These are phyloP conservation scores for Hypsizygus ulmarius DNA, from an alignment of 1,284 basidiomycete genomes.

Conservation along the genomic window DNA sequence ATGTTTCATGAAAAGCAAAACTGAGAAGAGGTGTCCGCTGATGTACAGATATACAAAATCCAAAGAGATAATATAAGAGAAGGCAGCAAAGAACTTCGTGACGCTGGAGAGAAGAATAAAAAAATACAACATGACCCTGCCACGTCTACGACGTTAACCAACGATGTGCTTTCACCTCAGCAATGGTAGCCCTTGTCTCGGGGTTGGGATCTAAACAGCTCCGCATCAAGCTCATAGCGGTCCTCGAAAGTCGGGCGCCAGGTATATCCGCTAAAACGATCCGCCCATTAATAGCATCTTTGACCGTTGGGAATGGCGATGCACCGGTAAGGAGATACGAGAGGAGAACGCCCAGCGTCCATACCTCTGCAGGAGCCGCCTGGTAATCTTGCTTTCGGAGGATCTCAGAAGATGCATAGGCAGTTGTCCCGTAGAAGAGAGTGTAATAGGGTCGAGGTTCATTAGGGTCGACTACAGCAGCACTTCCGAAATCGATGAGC, in stretches of 20 bases:
- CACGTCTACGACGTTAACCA: slow-evolving; percentile 50
- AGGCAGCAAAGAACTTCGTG: background rate
- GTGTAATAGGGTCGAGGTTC: slow-evolving; percentile 68
- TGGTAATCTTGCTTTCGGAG: slow-evolving; percentile 71
- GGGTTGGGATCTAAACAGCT: slow-evolving; percentile 77
- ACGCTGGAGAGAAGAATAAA: background rate
- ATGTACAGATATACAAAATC: background rate
- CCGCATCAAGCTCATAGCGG: slow-evolving; percentile 61
- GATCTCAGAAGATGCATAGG: slow-evolving; percentile 81
- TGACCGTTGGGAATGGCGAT: slow-evolving; percentile 78
- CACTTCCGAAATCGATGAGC: slow-evolving; percentile 91
- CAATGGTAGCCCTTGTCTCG: slow-evolving; percentile 62
- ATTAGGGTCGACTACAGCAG: slow-evolving; percentile 70
- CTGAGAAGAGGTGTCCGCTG: background rate
- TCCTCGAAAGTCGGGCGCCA: slow-evolving; percentile 37
- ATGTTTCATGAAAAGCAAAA: background rate
- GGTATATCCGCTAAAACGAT: slow-evolving; percentile 42
- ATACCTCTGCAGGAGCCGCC: slow-evolving; percentile 83
- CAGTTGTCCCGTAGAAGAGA: slow-evolving; percentile 79
- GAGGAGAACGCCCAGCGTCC: slow-evolving; percentile 89
- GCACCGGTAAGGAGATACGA: slow-evolving; percentile 84
- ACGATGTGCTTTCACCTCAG: slow-evolving; percentile 70
- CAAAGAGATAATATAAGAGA: background rate
- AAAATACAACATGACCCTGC: background rate
- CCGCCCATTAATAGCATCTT: slow-evolving; percentile 60